Base-by-base conservation (phyloP, 2,329 filamentous ascomycete genomes). In the Cryoendolithus antarcticus region DNA sequence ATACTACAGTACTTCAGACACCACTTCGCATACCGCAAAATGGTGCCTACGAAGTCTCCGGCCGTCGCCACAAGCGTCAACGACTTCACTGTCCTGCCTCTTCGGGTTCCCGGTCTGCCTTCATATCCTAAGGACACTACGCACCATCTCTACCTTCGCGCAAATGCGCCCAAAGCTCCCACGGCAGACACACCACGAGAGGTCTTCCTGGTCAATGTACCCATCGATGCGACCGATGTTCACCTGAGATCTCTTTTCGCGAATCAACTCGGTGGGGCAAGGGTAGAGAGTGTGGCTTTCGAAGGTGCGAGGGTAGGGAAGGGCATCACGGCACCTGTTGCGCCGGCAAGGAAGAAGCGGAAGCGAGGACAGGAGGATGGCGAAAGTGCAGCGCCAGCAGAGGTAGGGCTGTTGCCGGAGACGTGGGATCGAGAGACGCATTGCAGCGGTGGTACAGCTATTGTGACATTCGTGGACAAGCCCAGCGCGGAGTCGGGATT, bases 181-280 rank as follows among this genome's bases (percentile, higher is more conserved):
- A 82, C 81, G 6, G 69, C 73, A 39, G 73, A 82, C 59, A 82
- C 89, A 51, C 66, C 75, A 10, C 79, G 88, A 50, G 86, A 83
- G 44, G 71, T 98, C 11, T 98, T 94, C 62, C 58, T 93, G n/a
- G 82, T 88, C 47, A 96, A 98, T 54, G 65, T 93, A 1, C 91
- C 91, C 5, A 70, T 81, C 46, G 88, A 95, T 56, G 80, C 85
- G 43, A 93, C 85, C 4, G 79, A 85, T 41, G 60, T 69, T 1
- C 83, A 88, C 52, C 70, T 96, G 32, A 78, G 85, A 33, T 70
- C 77, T 32, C 65, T 96, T 0, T 93, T 96, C 50, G 65, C 75
- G 1, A 67, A 72, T 1, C 73, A 93, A 10, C 71, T 95, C 0
- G 82, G 84, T 6, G 77, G 81, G 0, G 83, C 82, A 2, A 72